A percentile compares a stretch with the other conserved stretches of the same genome.
phyloP scores from a whole-genome alignment of 192 early-diverging fungal genomes.

The Backusella sp. region DNA sequence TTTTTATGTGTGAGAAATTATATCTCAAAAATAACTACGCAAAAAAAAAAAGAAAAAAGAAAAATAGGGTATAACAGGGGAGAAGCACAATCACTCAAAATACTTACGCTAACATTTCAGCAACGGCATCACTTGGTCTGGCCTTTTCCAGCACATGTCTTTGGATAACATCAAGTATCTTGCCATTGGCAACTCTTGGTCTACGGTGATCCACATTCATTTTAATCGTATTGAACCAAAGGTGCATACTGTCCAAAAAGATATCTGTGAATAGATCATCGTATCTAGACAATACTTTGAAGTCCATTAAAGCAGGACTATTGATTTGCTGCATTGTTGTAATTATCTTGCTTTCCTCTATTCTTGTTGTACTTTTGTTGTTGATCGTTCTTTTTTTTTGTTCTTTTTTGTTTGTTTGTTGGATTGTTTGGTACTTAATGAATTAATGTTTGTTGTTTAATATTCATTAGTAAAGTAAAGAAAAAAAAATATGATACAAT shows the following conservation, averaged over 20 bases:
- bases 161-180: constrained; percentile 44
- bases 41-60: background rate
- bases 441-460: constrained; percentile 5
- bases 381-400: background rate
- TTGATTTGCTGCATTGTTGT: background rate
- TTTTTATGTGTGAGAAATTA: constrained; percentile 4
- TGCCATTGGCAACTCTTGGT: constrained; percentile 15
- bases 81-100: background rate
- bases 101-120: constrained; percentile 43
- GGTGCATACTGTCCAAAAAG: constrained; percentile 43
- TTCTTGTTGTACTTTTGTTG: background rate
- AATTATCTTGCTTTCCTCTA: background rate
- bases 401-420: background rate
- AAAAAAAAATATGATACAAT: background rate
- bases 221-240: constrained; percentile 56
- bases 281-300: constrained; percentile 42
- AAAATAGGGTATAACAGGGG: background rate
- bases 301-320: constrained; percentile 40
- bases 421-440: background rate
- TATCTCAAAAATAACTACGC: background rate
- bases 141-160: constrained; percentile 35
- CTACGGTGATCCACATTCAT: constrained; percentile 43
- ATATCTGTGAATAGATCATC: constrained; percentile 53
- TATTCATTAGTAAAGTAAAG: background rate
- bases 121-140: constrained; percentile 38